Evolutionary conservation across 2,329 filamentous ascomycete genomes (phyloP), one percentile per base, ranked within the genome.

Genomic region (Knoxdaviesia capensis): DNA sequence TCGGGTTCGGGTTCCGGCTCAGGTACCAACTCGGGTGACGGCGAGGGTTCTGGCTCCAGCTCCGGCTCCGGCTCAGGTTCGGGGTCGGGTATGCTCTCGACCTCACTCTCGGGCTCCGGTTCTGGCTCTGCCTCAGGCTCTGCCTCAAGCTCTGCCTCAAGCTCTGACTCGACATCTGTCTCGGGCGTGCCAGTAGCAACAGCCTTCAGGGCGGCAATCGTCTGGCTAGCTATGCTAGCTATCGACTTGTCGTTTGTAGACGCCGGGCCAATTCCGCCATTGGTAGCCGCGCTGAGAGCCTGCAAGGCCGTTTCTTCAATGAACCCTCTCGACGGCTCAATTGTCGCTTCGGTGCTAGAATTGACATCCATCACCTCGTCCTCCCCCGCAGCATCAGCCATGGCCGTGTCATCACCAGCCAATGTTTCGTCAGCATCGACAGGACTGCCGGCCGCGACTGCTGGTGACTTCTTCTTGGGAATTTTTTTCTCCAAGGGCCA

Each of bases 141-240:
- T 6, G 41, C 36, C 11, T 45, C 45, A 4, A 48, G 49, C 38
- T 46, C 42, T 7, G 49, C 46, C 6, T 45, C 43, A 2, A 39
- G 38, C 6, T 52, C 49, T 29, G 47, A 42, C 10, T 49, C 20
- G 6, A 31, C 28, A 11, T 34, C 9, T n/a, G 40, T 34, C 4
- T 9, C 40, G 7, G 35, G 32, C 10, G 35, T 7, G 10, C 31
- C 20, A 32, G 36, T 31, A 7, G 35, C 41, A 5, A 38, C 43
- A 3, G 44, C 35, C 20, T 49, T 45, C 3, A 43, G 29, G 4
- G 36, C 38, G 5, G 41, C 38, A 6, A 30, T 41, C 4, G 32
- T 43, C 33, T 47, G 46, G 34, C 44, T 45, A 35, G 53, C 57
- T 8, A 53, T 51, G n/a, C 54, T 48, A 28, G 44, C 9, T 42